These are phyloP conservation scores for Crithidia thermophila DNA, from an alignment of 208 protist genomes.

Conservation along the genomic window DNA sequence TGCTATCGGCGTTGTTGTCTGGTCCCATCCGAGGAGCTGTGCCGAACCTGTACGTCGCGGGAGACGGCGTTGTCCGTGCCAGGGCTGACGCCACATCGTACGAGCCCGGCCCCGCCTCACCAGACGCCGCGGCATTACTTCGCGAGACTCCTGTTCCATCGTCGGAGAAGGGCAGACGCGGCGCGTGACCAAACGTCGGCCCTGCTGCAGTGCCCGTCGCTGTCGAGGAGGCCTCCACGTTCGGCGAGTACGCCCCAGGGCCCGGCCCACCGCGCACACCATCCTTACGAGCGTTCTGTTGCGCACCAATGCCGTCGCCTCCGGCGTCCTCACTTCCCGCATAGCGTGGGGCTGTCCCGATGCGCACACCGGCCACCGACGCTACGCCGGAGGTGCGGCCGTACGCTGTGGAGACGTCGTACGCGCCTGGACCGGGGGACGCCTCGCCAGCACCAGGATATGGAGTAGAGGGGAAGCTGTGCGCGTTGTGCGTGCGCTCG, in stretches of 20 bases:
- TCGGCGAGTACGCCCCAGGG: slow-evolving; percentile 52
- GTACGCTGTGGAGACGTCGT: slow-evolving; percentile 20
- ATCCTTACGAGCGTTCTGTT: too few relatives aligned
- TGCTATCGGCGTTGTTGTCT: too few relatives aligned
- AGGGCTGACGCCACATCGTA: slow-evolving; percentile 29
- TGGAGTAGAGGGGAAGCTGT: too few relatives aligned
- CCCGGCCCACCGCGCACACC: too few relatives aligned
- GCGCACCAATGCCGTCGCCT: background rate
- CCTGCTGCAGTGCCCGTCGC: slow-evolving; percentile 11
- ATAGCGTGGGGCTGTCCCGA: slow-evolving; percentile 27
- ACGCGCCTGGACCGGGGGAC: slow-evolving; percentile 22
- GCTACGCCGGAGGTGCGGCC: background rate
- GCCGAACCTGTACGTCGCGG: slow-evolving; percentile 34
- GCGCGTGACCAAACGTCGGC: slow-evolving; percentile 33
- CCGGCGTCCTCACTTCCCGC: background rate
- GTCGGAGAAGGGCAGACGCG: background rate
- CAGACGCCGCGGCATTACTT: background rate
- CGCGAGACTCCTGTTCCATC: background rate
- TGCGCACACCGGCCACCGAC: slow-evolving; percentile 7
- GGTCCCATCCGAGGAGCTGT: slow-evolving; percentile 26
- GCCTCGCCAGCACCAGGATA: too few relatives aligned
- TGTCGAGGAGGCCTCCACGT: slow-evolving; percentile 11
- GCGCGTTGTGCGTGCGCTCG: too few relatives aligned
- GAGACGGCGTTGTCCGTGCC: background rate
- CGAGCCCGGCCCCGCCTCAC: slow-evolving; percentile 47